Evolutionary conservation across 805 yeast genomes (phyloP), one percentile per base, ranked within the genome.

Genomic region (Debaryomyces hansenii): DNA sequence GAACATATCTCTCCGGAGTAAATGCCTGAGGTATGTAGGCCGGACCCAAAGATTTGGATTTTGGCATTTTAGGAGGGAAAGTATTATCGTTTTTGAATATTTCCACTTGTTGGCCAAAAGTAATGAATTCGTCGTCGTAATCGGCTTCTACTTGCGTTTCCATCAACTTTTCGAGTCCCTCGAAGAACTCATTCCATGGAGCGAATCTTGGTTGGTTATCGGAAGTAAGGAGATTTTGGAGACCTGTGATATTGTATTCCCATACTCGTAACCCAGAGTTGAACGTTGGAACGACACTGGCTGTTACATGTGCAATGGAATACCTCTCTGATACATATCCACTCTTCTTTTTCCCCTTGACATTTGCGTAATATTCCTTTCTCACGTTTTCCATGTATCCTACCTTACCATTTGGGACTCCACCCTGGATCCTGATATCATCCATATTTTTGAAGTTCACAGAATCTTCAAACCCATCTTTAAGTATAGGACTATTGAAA

Each of bases 251-350:
- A 58, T 89, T 89, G 63, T 89, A 89, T 61, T 89, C 96, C 94
- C 95, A 89, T 2, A 89, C 82, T 52, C 96, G 73, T 50, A 89
- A 59, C 4, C 90, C 88, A 4, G 96, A 90, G 53, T 87, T 87
- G 66, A 84, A 90, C 0, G 95, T 89, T 3, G 96, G 96, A 11
- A 90, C 80, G 11, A 89, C 81, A 45, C 91, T 84, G 1, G 90
- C 83, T 2, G 83, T 75, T 12, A 89, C 80, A 57, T 82, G 86
- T 0, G 85, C 83, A 42, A 89, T 70, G 0, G 90, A 73, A 59
- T 87, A 89, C 37, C 90, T 67, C 51, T 84, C 85, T 29, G 75
- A 72, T 40, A 62, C 40, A 0, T 48, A 48, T 3, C 86, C 75
- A 1, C 75, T 63, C 45, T 74, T 75, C 46, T 61, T 64, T 20